Evolutionary conservation across 129 eudicot species (phyloP).

Genomic region (Chrysanthemum lavandulifolium): DNA sequence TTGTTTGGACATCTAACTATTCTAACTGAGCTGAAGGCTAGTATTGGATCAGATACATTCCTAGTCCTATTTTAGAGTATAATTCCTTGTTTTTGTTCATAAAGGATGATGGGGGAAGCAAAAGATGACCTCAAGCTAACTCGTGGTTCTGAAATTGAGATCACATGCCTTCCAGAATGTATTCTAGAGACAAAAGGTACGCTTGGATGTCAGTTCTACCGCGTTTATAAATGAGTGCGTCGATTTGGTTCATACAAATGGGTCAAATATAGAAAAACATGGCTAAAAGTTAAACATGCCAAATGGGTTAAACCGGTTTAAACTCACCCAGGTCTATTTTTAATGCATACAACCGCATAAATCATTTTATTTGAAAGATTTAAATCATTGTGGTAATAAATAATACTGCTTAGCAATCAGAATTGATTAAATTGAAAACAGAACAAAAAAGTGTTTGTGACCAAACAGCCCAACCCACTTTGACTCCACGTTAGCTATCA

Average conservation of each 20-base stretch:
- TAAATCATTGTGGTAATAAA: neutral
- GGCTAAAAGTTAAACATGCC: neutral
- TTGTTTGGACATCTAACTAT: too few species aligned
- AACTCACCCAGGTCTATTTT: neutral
- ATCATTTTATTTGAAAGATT: neutral
- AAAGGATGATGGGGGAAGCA: constrained; percentile 66
- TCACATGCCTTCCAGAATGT: constrained; percentile 69
- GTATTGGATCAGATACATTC: neutral
- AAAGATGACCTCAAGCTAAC: constrained; percentile 62
- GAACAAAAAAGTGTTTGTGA: neutral
- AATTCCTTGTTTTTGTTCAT: constrained; percentile 5
- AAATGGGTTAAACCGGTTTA: constrained; percentile 1
- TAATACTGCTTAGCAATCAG: neutral
- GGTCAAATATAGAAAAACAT: neutral
- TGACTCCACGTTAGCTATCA: neutral
- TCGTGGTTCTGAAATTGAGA: constrained; percentile 62
- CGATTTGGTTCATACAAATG: neutral
- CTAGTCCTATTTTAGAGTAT: constrained; percentile 11
- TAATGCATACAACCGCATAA: neutral
- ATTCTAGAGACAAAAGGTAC: constrained; percentile 73
- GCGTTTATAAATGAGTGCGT: neutral
- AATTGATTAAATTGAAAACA: neutral
- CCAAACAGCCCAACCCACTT: neutral
- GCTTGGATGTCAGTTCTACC: neutral
- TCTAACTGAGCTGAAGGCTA: neutral